phyloP scores from a whole-genome alignment of 192 early-diverging fungal genomes.

The Rhizophagus sp. region DNA sequence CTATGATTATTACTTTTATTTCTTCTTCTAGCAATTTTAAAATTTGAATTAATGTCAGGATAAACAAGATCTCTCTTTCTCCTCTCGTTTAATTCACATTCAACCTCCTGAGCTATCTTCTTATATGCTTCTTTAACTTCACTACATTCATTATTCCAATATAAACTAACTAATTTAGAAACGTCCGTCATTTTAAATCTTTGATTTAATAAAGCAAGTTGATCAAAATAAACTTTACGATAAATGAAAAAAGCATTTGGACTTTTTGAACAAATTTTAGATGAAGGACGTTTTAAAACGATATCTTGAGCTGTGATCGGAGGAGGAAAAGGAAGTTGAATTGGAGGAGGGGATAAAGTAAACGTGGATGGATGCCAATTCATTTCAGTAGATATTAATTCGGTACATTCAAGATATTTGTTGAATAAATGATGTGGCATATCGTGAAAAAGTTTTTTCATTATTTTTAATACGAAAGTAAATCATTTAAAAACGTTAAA shows the following conservation, averaged over 20 bases:
- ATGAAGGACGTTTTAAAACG: background rate
- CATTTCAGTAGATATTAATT: background rate
- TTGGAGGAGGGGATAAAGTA: background rate
- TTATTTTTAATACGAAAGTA: background rate
- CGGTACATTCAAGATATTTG: background rate
- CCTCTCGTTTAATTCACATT: background rate
- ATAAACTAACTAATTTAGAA: slow-evolving; percentile 12
- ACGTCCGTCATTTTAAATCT: slow-evolving; percentile 7
- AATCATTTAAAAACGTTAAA: background rate
- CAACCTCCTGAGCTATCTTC: background rate
- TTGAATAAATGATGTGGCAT: background rate
- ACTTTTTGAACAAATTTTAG: background rate
- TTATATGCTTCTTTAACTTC: background rate
- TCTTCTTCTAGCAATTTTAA: background rate
- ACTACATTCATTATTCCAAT: background rate
- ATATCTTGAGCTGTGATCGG: background rate
- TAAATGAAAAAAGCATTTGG: slow-evolving; percentile 16
- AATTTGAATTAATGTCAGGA: background rate
- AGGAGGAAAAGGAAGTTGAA: background rate
- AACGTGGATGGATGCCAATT: background rate
- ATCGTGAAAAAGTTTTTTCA: background rate
- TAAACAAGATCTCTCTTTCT: background rate
- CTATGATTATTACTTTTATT: background rate
- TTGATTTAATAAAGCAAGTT: background rate
- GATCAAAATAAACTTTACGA: slow-evolving; percentile 14